phyloP scores from a whole-genome alignment of 2,329 filamentous ascomycete species.

The Monascus ruber region DNA sequence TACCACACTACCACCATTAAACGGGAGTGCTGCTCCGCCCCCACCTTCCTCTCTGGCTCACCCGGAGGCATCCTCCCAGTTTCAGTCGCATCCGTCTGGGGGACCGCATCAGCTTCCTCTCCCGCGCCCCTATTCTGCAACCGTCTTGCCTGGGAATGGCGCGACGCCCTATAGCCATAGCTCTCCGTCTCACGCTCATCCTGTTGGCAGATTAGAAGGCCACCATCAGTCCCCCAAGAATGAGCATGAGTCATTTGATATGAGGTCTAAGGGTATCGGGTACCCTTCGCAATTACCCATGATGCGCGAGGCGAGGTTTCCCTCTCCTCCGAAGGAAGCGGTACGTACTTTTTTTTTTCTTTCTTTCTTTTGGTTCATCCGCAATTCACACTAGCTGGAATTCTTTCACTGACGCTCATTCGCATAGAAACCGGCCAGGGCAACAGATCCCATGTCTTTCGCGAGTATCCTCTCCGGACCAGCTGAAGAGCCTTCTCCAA shows the following conservation, averaged over 20 bases:
- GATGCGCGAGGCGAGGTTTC: slow-evolving; percentile 18
- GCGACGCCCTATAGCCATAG: slow-evolving; percentile 26
- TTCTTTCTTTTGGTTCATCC: slow-evolving; percentile 1
- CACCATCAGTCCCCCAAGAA: slow-evolving; percentile 32
- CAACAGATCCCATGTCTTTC: slow-evolving; percentile 86
- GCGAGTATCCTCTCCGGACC: slow-evolving; percentile 83
- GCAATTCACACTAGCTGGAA: slow-evolving; percentile 8
- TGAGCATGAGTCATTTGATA: slow-evolving; percentile 25
- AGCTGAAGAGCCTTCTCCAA: slow-evolving; percentile 47
- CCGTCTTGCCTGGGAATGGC: slow-evolving; percentile 24
- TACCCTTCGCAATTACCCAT: slow-evolving; percentile 23
- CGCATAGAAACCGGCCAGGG: slow-evolving; percentile 56
- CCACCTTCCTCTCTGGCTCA: slow-evolving; percentile 9
- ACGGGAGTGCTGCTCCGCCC: slow-evolving; percentile 20
- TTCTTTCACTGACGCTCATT: neutral
- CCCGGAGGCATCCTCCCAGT: slow-evolving; percentile 24
- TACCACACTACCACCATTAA: slow-evolving; percentile 29
- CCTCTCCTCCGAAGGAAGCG: slow-evolving; percentile 29
- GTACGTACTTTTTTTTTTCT: slow-evolving; percentile 23
- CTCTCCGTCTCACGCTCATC: slow-evolving; percentile 32
- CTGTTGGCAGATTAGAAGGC: slow-evolving; percentile 23
- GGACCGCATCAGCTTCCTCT: slow-evolving; percentile 21
- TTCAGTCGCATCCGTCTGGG: slow-evolving; percentile 21
- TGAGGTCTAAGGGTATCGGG: slow-evolving; percentile 18
- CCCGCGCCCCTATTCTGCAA: slow-evolving; percentile 23